Conservation (phyloP, 495 filamentous ascomycete genomes). For the Penicillium goetzii region DNA sequence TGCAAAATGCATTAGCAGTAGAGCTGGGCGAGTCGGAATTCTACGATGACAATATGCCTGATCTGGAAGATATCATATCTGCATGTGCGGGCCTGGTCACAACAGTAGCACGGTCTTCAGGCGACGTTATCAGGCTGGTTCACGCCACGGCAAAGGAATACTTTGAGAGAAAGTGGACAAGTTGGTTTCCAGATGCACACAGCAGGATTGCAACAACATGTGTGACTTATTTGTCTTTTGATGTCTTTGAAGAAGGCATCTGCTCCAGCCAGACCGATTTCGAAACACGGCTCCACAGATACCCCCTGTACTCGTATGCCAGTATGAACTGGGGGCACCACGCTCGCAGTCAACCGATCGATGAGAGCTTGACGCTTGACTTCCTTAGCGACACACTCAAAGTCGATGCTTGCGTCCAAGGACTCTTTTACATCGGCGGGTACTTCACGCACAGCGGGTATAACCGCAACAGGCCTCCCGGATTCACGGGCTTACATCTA, state of each 20-base stretch:
- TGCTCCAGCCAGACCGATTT: not conserved
- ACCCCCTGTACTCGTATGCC: not conserved
- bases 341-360: not conserved
- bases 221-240: constrained; percentile 27
- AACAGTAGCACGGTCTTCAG: constrained; percentile 38
- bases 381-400: not conserved
- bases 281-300: not conserved
- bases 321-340: constrained; percentile 2
- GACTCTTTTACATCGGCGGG: not conserved
- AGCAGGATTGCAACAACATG: constrained; percentile 17
- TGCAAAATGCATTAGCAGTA: constrained; percentile 54
- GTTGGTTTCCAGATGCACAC: constrained; percentile 23
- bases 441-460: not conserved
- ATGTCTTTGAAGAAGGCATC: constrained; percentile 7
- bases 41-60: constrained; percentile 44
- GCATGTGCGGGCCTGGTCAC: constrained; percentile 58
- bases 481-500: not conserved
- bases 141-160: constrained; percentile 62
- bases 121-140: constrained; percentile 33
- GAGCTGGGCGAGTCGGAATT: constrained; percentile 32
- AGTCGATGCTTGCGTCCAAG: not conserved
- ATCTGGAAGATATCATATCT: constrained; percentile 46
- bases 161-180: constrained; percentile 30
- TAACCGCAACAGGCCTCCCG: not conserved
- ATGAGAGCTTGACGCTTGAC: not conserved